Evolutionary conservation across 352 stramenopile genomes (phyloP).

Genomic region (Saprolegnia diclina): DNA sequence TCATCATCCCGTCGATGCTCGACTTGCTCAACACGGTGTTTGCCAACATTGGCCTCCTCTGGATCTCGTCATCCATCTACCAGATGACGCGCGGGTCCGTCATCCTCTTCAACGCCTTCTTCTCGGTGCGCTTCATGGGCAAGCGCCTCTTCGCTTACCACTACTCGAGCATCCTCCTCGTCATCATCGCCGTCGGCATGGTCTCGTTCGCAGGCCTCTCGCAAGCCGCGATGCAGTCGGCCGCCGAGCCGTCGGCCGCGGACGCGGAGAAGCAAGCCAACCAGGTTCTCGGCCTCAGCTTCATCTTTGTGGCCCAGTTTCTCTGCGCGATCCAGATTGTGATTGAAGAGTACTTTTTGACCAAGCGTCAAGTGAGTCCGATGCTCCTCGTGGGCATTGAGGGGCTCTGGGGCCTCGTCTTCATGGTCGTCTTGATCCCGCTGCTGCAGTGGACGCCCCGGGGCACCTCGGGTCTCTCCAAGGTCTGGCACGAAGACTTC

Average conservation of each 20-base stretch:
- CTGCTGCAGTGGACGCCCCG: slow-evolving; percentile 57
- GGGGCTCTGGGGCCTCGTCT: slow-evolving; percentile 80
- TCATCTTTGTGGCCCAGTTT: slow-evolving; percentile 77
- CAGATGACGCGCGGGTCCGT: slow-evolving; percentile 88
- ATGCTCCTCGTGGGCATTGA: slow-evolving; percentile 85
- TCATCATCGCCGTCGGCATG: slow-evolving; percentile 61
- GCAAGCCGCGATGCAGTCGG: slow-evolving; percentile 25
- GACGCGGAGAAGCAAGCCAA: slow-evolving; percentile 34
- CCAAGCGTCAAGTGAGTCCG: slow-evolving; percentile 70
- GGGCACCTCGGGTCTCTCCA: slow-evolving; percentile 44
- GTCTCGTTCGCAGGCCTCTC: slow-evolving; percentile 63
- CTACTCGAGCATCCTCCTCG: slow-evolving; percentile 74
- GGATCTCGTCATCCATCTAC: slow-evolving; percentile 85
- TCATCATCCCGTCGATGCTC: slow-evolving; percentile 65
- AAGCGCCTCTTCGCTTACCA: slow-evolving; percentile 81
- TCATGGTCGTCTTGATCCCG: slow-evolving; percentile 64
- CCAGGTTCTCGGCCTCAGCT: slow-evolving; percentile 56
- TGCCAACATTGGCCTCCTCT: slow-evolving; percentile 81
- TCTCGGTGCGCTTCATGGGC: slow-evolving; percentile 77
- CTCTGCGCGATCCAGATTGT: slow-evolving; percentile 85
- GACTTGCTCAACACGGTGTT: slow-evolving; percentile 83
- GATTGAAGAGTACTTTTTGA: slow-evolving; percentile 86
- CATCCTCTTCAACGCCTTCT: slow-evolving; percentile 87
- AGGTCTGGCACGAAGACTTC: slow-evolving; percentile 81
- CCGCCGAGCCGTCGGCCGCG: slow-evolving; percentile 8